phyloP scores from a whole-genome alignment of 306 rosid species.

The Biancaea sappan region DNA sequence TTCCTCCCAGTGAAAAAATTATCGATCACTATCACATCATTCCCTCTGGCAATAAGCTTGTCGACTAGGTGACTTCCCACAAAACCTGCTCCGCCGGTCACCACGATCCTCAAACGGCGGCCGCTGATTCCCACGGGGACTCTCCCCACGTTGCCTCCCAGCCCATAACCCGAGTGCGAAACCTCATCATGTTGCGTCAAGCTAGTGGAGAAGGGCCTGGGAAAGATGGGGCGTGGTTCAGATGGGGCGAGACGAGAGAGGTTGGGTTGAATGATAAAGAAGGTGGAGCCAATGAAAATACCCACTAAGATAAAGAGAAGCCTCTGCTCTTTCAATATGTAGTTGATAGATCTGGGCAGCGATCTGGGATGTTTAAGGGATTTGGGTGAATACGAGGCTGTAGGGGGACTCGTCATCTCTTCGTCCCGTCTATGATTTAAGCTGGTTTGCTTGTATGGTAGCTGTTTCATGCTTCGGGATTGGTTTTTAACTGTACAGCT shows the following conservation, averaged over 20 bases:
- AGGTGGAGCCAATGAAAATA: conserved; percentile 84
- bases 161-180: conserved; percentile 10
- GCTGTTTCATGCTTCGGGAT: conserved; percentile 56
- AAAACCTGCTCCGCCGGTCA: conserved; percentile 91
- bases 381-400: conserved; percentile 78
- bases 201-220: conserved; percentile 34
- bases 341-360: conserved; percentile 88
- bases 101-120: conserved; percentile 65
- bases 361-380: conserved; percentile 69
- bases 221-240: conserved; percentile 40
- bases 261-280: conserved; percentile 82
- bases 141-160: conserved; percentile 44
- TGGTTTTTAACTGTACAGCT: not conserved
- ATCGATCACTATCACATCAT: conserved; percentile 84
- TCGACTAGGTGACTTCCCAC: conserved; percentile 93
- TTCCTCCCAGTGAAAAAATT: conserved; percentile 91
- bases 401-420: conserved; percentile 47
- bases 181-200: conserved; percentile 28
- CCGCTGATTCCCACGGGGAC: conserved; percentile 61
- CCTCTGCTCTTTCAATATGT: conserved; percentile 78
- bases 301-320: conserved; percentile 85
- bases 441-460: conserved; percentile 65
- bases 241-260: conserved; percentile 70
- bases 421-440: conserved; percentile 75
- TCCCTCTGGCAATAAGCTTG: conserved; percentile 65